A percentile compares a stretch with the other conserved stretches of the same genome.
Conservation (phyloP, 1,284 basidiomycete species). For the Peniophora sp. region DNA sequence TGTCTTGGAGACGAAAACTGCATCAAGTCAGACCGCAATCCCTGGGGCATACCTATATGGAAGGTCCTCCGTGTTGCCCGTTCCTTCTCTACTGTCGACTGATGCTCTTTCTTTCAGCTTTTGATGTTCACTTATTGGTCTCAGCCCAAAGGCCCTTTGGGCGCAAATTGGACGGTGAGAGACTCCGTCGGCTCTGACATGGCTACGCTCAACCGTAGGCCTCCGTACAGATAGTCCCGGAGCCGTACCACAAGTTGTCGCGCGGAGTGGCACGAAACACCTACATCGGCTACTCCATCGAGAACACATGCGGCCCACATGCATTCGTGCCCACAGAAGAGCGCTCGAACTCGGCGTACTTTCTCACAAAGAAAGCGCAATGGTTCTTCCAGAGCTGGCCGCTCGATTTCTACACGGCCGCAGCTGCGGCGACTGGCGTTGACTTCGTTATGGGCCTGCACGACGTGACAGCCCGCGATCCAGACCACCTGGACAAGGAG, state of each 20-base stretch:
- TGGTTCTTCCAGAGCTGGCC: conserved; percentile 21
- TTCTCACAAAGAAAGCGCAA: conserved; percentile 22
- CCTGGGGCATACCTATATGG: conserved; percentile 23
- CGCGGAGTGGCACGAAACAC: conserved; percentile 15
- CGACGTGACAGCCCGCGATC: not conserved
- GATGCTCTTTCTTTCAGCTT: not conserved
- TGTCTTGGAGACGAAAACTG: conserved; percentile 9
- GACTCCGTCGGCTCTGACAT: not conserved
- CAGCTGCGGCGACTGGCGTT: conserved; percentile 3
- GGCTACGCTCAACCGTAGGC: not conserved
- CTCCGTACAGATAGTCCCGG: conserved; percentile 20
- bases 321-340: conserved; percentile 15
- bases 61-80: conserved; percentile 16
- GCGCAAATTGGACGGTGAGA: conserved; percentile 20
- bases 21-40: conserved; percentile 4
- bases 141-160: conserved; percentile 20
- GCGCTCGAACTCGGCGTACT: conserved; percentile 22
- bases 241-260: conserved; percentile 15
- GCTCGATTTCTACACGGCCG: conserved; percentile 7
- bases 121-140: conserved; percentile 25
- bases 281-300: conserved; percentile 29
- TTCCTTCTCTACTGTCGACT: too few species aligned
- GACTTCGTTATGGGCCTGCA: conserved; percentile 7
- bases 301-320: conserved; percentile 19
- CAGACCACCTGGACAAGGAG: not conserved